Evolutionary conservation across 2,329 filamentous ascomycete species (phyloP).

Genomic region (Calycina marina): DNA sequence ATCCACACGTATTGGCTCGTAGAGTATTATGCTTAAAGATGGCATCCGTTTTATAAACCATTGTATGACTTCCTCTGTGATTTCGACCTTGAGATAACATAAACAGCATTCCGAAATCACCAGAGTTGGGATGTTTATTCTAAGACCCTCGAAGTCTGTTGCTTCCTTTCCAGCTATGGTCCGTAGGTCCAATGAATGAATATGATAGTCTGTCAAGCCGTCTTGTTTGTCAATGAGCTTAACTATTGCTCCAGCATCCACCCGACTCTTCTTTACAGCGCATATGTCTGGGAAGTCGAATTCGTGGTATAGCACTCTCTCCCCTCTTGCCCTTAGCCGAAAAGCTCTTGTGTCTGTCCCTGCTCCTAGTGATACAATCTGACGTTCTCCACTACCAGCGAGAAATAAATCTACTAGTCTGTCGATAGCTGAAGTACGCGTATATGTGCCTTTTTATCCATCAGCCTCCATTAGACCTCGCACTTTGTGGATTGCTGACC

Average conservation of each 20-base stretch:
- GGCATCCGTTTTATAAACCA: slow-evolving; percentile 44
- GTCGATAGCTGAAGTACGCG: slow-evolving; percentile 74
- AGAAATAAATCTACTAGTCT: slow-evolving; percentile 61
- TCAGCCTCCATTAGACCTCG: slow-evolving; percentile 1
- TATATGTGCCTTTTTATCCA: slow-evolving; percentile 60
- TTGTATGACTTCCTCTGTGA: slow-evolving; percentile 47
- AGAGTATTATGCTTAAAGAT: slow-evolving; percentile 51
- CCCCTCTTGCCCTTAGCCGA: slow-evolving; percentile 35
- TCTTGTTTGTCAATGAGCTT: neutral
- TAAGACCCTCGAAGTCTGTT: slow-evolving; percentile 30
- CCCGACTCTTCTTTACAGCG: slow-evolving; percentile 30
- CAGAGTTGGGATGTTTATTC: slow-evolving; percentile 56
- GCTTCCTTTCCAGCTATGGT: slow-evolving; percentile 11
- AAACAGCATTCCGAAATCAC: slow-evolving; percentile 92
- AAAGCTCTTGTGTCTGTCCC: slow-evolving; percentile 88
- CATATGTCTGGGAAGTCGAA: slow-evolving; percentile 73
- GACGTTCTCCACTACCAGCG: slow-evolving; percentile 24
- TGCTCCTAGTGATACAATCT: slow-evolving; percentile 85
- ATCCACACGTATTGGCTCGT: slow-evolving; percentile 74
- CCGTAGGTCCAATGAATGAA: slow-evolving; percentile 27
- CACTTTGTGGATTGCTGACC: slow-evolving; percentile 35
- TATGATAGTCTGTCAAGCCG: neutral
- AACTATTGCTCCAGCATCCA: slow-evolving; percentile 3
- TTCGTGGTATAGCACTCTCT: slow-evolving; percentile 65
- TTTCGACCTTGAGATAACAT: slow-evolving; percentile 61